Evolutionary conservation across 2,329 filamentous ascomycete genomes (phyloP).

Genomic region (Colletotrichum chlorophyti): DNA sequence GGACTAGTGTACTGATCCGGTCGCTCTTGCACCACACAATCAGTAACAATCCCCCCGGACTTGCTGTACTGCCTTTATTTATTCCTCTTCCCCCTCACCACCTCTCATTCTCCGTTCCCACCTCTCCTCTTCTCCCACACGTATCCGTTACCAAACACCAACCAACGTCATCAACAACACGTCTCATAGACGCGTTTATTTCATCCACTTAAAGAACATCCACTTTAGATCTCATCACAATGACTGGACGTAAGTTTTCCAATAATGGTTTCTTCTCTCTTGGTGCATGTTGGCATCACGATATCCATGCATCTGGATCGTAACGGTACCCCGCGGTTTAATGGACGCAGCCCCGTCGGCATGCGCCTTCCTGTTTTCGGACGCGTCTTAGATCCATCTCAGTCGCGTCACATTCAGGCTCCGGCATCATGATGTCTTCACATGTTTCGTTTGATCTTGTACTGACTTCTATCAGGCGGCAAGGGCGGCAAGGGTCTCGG

Average conservation of each 20-base stretch:
- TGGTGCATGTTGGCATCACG: constrained; percentile 30
- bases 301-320: constrained; percentile 17
- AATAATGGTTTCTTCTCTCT: constrained; percentile 20
- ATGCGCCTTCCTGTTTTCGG: constrained; percentile 1
- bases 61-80: constrained; percentile 30
- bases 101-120: constrained; percentile 27
- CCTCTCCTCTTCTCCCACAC: constrained; percentile 25
- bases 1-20: constrained; percentile 32
- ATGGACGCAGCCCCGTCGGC: not conserved
- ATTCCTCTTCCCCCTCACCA: constrained; percentile 26
- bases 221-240: constrained; percentile 54
- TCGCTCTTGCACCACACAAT: constrained; percentile 29
- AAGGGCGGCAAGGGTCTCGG: constrained; percentile 98
- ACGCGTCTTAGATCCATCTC: constrained; percentile 2
- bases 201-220: constrained; percentile 31
- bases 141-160: constrained; percentile 14
- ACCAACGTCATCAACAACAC: constrained; percentile 34
- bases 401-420: not conserved
- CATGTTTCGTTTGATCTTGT: not conserved
- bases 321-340: constrained; percentile 8
- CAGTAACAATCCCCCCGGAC: constrained; percentile 29
- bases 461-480: constrained; percentile 65
- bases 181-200: constrained; percentile 17
- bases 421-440: not conserved
- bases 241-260: constrained; percentile 74